Evolutionary conservation across 2,329 filamentous ascomycete species (phyloP).

Genomic region (Sarocladium kiliense): DNA sequence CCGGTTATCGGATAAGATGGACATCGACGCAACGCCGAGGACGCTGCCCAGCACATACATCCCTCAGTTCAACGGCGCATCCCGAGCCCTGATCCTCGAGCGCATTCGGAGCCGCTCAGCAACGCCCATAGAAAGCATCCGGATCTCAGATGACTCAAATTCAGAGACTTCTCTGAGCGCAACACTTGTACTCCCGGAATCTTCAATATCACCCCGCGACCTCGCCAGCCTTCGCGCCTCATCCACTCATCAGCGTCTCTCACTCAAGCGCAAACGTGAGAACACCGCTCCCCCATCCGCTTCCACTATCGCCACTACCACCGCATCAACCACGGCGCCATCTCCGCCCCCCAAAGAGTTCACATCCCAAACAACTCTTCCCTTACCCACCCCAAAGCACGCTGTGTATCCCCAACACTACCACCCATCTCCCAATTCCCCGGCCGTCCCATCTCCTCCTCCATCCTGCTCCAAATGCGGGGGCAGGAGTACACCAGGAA

Average conservation of each 20-base stretch:
- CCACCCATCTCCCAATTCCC: background rate
- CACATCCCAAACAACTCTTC: conserved; percentile 9
- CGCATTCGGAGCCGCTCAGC: conserved; percentile 11
- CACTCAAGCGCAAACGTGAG: conserved; percentile 7
- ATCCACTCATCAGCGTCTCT: conserved; percentile 1
- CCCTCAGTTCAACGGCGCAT: conserved; percentile 13
- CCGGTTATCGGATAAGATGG: background rate
- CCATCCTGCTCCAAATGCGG: conserved; percentile 17
- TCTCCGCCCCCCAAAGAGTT: background rate
- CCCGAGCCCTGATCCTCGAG: conserved; percentile 13
- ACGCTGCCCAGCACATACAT: conserved; percentile 5
- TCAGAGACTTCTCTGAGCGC: background rate
- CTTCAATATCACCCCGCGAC: background rate
- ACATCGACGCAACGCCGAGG: background rate
- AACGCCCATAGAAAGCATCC: background rate
- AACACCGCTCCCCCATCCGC: background rate
- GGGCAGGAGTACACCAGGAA: conserved; percentile 15
- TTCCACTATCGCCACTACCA: background rate
- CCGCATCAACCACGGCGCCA: background rate
- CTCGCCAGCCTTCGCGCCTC: conserved; percentile 8
- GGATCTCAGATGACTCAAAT: background rate
- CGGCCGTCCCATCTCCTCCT: background rate
- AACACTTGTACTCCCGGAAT: background rate
- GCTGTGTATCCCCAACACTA: conserved; percentile 12
- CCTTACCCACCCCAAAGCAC: conserved; percentile 4